A percentile compares a stretch with the other conserved stretches of the same genome.
Evolutionary conservation across 2,329 filamentous ascomycete genomes (phyloP).

Genomic region (Arthrobotrys megalospora): DNA sequence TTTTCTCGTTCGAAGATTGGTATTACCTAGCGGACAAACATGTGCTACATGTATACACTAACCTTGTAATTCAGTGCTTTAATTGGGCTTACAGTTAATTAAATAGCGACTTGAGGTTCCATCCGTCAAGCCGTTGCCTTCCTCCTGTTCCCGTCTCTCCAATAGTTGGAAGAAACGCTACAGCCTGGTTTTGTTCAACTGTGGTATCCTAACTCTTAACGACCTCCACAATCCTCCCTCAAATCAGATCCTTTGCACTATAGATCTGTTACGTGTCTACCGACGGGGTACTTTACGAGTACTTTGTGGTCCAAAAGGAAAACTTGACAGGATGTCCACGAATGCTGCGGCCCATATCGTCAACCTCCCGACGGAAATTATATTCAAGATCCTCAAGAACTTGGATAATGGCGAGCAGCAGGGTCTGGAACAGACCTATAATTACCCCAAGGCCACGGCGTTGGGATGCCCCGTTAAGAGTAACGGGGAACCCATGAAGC

Average conservation of each 20-base stretch:
- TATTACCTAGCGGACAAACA: background rate
- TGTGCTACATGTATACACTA: constrained; percentile 19
- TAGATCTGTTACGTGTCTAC: constrained; percentile 7
- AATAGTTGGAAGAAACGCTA: constrained; percentile 17
- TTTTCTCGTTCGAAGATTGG: background rate
- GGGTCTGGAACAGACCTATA: constrained; percentile 10
- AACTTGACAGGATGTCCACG: background rate
- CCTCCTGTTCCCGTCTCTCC: constrained; percentile 15
- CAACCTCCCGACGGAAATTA: constrained; percentile 35
- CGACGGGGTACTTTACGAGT: constrained; percentile 15
- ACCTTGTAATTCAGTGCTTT: background rate
- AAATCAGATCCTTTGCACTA: background rate
- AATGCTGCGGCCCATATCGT: constrained; percentile 6
- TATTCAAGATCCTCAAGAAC: constrained; percentile 32
- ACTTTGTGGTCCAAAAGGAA: constrained; percentile 1
- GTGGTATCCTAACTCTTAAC: constrained; percentile 8
- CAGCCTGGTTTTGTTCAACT: constrained; percentile 13
- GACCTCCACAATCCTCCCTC: background rate
- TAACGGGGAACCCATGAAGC: background rate
- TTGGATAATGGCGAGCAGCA: constrained; percentile 21
- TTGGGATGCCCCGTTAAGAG: constrained; percentile 20
- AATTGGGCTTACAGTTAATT: constrained; percentile 1
- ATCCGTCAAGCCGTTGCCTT: constrained; percentile 21
- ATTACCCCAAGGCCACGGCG: constrained; percentile 32
- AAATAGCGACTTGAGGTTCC: constrained; percentile 27